Evolutionary conservation across 257 asterid species (phyloP).

Genomic region (Lantana camara): DNA sequence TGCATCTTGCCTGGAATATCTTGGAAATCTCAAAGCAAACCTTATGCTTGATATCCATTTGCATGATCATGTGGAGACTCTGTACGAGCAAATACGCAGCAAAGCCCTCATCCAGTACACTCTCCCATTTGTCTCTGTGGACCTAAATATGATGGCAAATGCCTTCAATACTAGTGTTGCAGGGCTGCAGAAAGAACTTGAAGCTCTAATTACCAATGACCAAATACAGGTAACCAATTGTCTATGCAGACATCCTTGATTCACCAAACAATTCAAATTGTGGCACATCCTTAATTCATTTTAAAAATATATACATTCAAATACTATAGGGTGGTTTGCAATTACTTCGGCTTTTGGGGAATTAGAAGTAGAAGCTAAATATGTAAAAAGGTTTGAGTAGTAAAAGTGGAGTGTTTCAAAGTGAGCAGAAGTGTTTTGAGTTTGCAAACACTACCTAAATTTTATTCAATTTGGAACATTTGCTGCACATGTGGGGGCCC

Average conservation of each 20-base stretch:
- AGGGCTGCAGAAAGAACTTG: conserved; percentile 92
- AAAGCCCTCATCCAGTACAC: conserved; percentile 98
- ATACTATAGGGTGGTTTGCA: too few relatives aligned
- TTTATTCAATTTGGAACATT: too few relatives aligned
- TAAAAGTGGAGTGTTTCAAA: too few relatives aligned
- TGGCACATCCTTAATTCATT: too few relatives aligned
- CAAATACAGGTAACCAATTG: conserved; percentile 76
- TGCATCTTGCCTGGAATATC: conserved; percentile 91
- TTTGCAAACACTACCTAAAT: too few relatives aligned
- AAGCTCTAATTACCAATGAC: conserved; percentile 79
- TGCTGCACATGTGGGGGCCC: too few relatives aligned
- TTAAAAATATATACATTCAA: too few relatives aligned
- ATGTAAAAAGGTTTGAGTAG: too few relatives aligned
- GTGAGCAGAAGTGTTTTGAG: too few relatives aligned
- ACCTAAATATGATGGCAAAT: conserved; percentile 89
- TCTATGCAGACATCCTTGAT: not conserved
- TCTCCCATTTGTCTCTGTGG: conserved; percentile 90
- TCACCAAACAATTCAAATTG: too few relatives aligned
- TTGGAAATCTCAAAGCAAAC: conserved; percentile 83
- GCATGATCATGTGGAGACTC: conserved; percentile 88
- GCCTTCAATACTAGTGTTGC: conserved; percentile 81
- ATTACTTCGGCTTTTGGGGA: too few relatives aligned
- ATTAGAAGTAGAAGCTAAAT: too few relatives aligned
- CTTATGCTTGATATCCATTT: conserved; percentile 91
- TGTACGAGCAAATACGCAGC: conserved; percentile 87